These are phyloP conservation scores for Melianthus villosus DNA, from an alignment of 441 rosid genomes.

Conservation along the genomic window DNA sequence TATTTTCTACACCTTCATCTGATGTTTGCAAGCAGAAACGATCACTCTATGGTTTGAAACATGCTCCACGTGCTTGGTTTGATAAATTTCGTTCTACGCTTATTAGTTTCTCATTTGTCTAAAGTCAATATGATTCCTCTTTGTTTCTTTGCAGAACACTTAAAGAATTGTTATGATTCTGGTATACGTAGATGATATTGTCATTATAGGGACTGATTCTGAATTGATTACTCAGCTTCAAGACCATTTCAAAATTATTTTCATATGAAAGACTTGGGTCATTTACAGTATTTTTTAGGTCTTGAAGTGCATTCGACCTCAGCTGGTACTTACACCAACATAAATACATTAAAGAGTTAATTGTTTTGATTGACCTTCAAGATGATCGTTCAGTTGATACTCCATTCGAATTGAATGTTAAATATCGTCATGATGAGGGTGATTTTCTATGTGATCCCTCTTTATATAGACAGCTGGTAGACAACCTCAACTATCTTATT, in stretches of 20 bases:
- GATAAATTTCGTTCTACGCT: not conserved
- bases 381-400: not conserved
- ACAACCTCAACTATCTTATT: not conserved
- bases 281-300: not conserved
- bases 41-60: not conserved
- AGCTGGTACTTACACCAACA: not conserved
- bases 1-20: not conserved
- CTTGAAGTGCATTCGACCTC: not conserved
- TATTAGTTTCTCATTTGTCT: not conserved
- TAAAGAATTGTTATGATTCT: not conserved
- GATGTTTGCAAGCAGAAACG: not conserved
- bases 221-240: not conserved
- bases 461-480: not conserved
- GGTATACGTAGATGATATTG: not conserved
- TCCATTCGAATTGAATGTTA: not conserved
- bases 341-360: not conserved
- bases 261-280: not conserved
- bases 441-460: not conserved
- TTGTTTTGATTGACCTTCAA: not conserved
- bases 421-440: not conserved
- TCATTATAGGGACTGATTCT: not conserved
- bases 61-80: not conserved
- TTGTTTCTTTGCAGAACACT: not conserved
- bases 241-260: not conserved
- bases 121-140: not conserved